phyloP scores from a whole-genome alignment of 2,329 filamentous ascomycete species.

The Botrytis deweyae region DNA sequence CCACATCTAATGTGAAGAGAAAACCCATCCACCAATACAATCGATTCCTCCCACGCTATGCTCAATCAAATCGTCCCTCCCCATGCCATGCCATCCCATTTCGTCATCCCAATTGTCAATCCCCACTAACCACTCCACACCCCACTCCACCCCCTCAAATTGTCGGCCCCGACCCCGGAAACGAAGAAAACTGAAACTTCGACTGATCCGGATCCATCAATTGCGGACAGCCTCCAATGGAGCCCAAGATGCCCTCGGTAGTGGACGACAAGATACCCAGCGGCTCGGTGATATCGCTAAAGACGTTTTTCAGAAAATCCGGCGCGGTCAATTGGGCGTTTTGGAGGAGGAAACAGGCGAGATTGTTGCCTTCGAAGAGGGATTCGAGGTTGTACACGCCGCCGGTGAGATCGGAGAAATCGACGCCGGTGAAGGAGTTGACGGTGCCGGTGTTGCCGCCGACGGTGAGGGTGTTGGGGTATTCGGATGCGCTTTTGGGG shows the following conservation, averaged over 20 bases:
- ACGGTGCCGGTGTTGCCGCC: slow-evolving; percentile 53
- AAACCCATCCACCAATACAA: background rate
- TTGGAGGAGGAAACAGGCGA: slow-evolving; percentile 46
- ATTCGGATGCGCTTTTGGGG: slow-evolving; percentile 38
- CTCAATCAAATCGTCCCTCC: background rate
- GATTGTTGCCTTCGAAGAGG: slow-evolving; percentile 49
- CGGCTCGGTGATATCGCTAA: slow-evolving; percentile 37
- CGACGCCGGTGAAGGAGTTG: slow-evolving; percentile 51
- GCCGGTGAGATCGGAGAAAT: slow-evolving; percentile 45
- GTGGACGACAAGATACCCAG: slow-evolving; percentile 23
- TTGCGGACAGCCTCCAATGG: background rate
- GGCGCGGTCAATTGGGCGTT: slow-evolving; percentile 44
- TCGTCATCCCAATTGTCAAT: too few species aligned
- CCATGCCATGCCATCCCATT: fast-evolving
- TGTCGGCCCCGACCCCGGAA: background rate
- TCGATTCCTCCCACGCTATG: background rate
- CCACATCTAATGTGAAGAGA: background rate
- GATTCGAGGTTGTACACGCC: slow-evolving; percentile 46
- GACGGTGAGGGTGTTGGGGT: slow-evolving; percentile 45
- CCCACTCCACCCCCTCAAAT: background rate
- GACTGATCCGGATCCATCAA: background rate
- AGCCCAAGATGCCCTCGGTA: background rate
- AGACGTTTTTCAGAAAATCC: slow-evolving; percentile 44
- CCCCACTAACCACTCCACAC: too few species aligned
- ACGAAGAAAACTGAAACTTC: background rate